Evolutionary conservation across 2,329 filamentous ascomycete genomes (phyloP).

Genomic region (Fusarium sublunatum): DNA sequence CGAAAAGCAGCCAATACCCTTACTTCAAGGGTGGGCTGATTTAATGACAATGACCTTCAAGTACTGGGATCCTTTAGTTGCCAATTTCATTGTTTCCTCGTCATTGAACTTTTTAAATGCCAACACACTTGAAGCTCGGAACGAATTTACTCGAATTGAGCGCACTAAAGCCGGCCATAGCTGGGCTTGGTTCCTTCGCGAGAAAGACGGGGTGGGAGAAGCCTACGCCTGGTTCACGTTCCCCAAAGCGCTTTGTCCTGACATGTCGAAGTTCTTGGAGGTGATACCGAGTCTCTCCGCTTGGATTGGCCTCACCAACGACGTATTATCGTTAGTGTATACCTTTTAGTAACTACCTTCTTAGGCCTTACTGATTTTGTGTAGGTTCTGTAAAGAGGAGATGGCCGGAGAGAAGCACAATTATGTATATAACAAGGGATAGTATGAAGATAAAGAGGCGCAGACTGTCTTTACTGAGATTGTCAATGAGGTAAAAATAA

Average conservation of each 20-base stretch:
- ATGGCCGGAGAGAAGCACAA: conserved; percentile 9
- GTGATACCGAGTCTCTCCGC: conserved; percentile 15
- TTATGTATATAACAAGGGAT: conserved; percentile 20
- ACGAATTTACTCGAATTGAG: conserved; percentile 3
- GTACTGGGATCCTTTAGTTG: conserved; percentile 16
- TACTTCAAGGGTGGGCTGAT: conserved; percentile 21
- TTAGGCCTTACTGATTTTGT: accelerated
- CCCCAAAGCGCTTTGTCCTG: neutral
- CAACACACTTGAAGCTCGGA: conserved; percentile 9
- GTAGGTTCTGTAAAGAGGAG: conserved; percentile 25
- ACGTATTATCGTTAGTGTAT: conserved; percentile 12
- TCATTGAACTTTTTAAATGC: conserved; percentile 23
- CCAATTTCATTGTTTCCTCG: conserved; percentile 19
- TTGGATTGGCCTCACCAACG: conserved; percentile 15
- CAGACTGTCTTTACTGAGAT: conserved; percentile 3
- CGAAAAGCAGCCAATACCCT: neutral
- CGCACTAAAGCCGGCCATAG: conserved; percentile 5
- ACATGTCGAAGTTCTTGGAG: conserved; percentile 20
- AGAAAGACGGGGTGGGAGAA: conserved; percentile 23
- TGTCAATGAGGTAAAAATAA: neutral
- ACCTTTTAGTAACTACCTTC: accelerated
- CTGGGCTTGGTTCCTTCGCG: conserved; percentile 30
- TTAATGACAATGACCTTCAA: conserved; percentile 6
- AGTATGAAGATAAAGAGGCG: conserved; percentile 12
- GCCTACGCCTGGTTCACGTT: conserved; percentile 24